A percentile compares a stretch with the other conserved stretches of the same genome.
Conservation (phyloP, 2,329 filamentous ascomycete species). For the Chaetomiaceae sp. region DNA sequence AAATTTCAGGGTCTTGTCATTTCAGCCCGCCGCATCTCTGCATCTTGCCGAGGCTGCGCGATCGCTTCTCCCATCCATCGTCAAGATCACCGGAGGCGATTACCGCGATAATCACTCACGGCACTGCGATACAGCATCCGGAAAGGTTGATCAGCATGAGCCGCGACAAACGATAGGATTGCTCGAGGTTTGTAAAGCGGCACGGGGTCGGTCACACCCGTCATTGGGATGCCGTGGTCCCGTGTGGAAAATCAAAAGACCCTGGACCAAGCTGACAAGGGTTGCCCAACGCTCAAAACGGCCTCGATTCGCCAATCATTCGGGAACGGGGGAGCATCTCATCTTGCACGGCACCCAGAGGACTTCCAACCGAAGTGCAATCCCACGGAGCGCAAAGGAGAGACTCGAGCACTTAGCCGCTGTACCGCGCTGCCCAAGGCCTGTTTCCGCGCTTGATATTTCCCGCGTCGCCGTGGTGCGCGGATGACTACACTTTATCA, state of each 20-base stretch:
- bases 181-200: no score
- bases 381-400: neutral
- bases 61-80: constrained; percentile 1
- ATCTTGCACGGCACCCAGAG: no score
- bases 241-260: constrained; percentile 7
- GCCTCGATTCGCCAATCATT: constrained; percentile 7
- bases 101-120: neutral
- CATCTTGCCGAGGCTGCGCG: constrained; percentile 2
- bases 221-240: constrained; percentile 8
- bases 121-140: neutral
- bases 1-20: constrained; percentile 21
- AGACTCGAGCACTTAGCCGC: neutral
- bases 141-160: neutral
- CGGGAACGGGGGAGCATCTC: neutral
- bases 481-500: neutral
- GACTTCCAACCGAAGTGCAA: no score
- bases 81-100: constrained; percentile 7
- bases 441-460: neutral
- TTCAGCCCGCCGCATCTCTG: constrained; percentile 18
- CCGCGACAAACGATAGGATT: neutral
- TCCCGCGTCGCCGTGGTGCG: neutral
- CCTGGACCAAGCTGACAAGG: constrained; percentile 20
- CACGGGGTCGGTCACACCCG: neutral
- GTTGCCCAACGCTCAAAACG: neutral
- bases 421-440: neutral